phyloP scores from a whole-genome alignment of 192 early-diverging fungal species.

The Backusella australiensis region DNA sequence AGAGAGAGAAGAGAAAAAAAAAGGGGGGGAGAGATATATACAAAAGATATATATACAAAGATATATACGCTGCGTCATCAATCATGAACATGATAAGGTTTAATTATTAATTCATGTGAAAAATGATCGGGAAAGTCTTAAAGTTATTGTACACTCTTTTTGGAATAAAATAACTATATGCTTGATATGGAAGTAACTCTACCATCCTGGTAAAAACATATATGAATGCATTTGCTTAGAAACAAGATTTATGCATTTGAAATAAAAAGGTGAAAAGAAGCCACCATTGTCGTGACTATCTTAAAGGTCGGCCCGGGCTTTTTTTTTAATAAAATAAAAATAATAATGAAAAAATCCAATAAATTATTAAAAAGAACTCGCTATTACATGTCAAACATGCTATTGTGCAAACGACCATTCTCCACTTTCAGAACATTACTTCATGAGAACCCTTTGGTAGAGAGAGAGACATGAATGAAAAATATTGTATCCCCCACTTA shows the following conservation, averaged over 20 bases:
- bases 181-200: too few relatives aligned
- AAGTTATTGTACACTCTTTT: neutral
- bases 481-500: too few relatives aligned
- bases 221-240: too few relatives aligned
- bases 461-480: too few relatives aligned
- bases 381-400: neutral
- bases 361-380: too few relatives aligned
- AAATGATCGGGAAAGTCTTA: neutral
- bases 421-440: constrained; percentile 20
- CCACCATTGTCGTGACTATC: neutral
- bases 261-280: neutral
- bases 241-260: neutral
- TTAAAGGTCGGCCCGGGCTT: neutral
- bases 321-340: neutral
- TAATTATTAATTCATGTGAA: neutral
- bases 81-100: neutral
- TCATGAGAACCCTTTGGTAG: constrained; percentile 55
- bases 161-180: too few relatives aligned
- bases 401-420: constrained; percentile 16
- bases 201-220: too few relatives aligned
- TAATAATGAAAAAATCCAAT: too few relatives aligned
- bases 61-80: neutral
- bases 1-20: neutral
- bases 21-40: neutral
- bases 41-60: too few relatives aligned